Base-by-base conservation (phyloP, 2,329 filamentous ascomycete genomes). In the Penicillium sp. region DNA sequence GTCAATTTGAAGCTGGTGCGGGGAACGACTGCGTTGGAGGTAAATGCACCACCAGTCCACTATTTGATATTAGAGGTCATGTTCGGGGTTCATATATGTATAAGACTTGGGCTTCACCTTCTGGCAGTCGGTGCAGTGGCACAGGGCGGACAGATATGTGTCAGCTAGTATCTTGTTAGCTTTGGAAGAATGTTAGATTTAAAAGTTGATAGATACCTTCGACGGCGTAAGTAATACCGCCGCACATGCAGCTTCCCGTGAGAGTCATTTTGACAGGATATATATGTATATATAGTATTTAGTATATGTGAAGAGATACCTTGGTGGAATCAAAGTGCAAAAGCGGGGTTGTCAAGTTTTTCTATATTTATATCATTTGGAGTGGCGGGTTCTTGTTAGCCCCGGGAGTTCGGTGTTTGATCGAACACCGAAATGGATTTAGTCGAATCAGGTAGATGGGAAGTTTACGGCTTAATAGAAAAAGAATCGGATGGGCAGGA, bases 71-170 rank as follows among this genome's bases (percentile, higher is more conserved):
- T 42, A 59, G 46, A 43, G 4, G 8, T 3, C 50, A 52, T 34
- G 5, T 26, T 45, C 13, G 22, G n/a, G 20, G 7, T 31, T 13
- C 38, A 9, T 18, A 14, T 11, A 26, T 2, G 16, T n/a, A 24
- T n/a, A 26, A 11, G 9, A 6, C 22, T 13, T 9, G 16, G 16
- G 14, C 0, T 16, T 46, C 63, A 78, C 79, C 76, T 84, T 84
- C 60, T 83, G 81, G 65, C 81, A 84, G 58, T 83, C 81, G 13
- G 65, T 62, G 66, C 81, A 82, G 64, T 83, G 80, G 69, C 82
- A 84, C 34, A 84, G 70, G 7, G 80, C 80, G 18, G 74, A 78
- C 4, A 69, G 53, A 16, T 68, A 71, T 4, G 76, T 67, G 37
- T 80, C 75, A 11, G 72, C 79, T 81, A 51, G 11, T 29, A 38